Base-by-base conservation (phyloP, 495 filamentous ascomycete genomes). In the Penicillium daleae region DNA sequence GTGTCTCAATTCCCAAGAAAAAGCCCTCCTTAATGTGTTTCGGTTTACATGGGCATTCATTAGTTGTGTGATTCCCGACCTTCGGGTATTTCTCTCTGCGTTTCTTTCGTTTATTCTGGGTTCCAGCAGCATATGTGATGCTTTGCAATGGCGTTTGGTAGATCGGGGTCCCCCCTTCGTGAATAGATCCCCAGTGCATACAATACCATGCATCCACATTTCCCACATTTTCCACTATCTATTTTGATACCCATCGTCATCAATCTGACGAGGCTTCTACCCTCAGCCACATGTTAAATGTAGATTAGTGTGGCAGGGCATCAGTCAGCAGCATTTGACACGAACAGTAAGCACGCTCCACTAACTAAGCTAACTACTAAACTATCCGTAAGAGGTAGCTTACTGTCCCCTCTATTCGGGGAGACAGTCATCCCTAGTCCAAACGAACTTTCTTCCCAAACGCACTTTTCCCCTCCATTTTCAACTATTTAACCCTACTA, bases 1-100 rank as follows among this genome's bases (percentile, higher is more conserved):
- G 61, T 71, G 42, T 69, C 61, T 59, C 48, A 17, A 17, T 39
- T 15, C 35, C 39, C 24, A 4, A 33, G n/a, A 42, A 44, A 44
- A 46, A 58, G 50, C 24, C 57, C 60, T 50, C 21, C 15, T 24
- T 51, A 61, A 44, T 44, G 35, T 54, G 57, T 58, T 54, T 55
- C 57, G 22, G 37, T 62, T 51, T 27, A 39, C 21, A 35, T 50
- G 46, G 46, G 46, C 46, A 27, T 26, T 29, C 13, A 50, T 58
- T 62, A 22, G 22, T 46, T 12, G 6, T 59, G 4, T 50, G 53
- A 49, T 61, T 55, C 46, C 51, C 56, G n/a, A 15, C 59, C 7
- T 5, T 44, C 26, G 51, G 55, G 29, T 37, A 40, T 29, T 19
- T 40, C 37, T 56, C 5, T 27, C 6, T 42, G 26, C 19, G 12